Percentiles rank a stretch among this genome's conserved stretches.
These are phyloP conservation scores for Dendrothele bispora DNA, from an alignment of 768 basidiomycete species.

Conservation along the genomic window DNA sequence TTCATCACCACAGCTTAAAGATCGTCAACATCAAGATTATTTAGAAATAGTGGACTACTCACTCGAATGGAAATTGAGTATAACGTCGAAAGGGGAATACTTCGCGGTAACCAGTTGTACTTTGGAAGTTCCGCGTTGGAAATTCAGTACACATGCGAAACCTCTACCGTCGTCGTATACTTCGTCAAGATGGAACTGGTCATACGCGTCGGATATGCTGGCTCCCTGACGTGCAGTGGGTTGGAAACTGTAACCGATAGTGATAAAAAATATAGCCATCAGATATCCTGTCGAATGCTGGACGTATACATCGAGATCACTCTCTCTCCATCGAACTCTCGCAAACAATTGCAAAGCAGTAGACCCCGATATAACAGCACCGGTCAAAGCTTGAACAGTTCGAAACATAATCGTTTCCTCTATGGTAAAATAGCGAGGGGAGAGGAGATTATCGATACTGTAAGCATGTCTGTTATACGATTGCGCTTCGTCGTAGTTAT, in stretches of 20 bases:
- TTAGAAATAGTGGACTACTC: neutral
- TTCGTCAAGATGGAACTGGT: neutral
- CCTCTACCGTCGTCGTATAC: neutral
- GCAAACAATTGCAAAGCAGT: slow-evolving; percentile 42
- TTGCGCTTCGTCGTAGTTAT: neutral
- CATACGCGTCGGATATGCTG: neutral
- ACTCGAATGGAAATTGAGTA: slow-evolving; percentile 7
- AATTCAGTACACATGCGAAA: slow-evolving; percentile 1
- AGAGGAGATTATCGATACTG: neutral
- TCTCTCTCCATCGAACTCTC: slow-evolving; percentile 29
- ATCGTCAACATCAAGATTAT: neutral
- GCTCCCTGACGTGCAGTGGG: neutral
- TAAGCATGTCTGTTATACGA: neutral
- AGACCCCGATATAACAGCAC: slow-evolving; percentile 39
- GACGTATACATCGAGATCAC: slow-evolving; percentile 40
- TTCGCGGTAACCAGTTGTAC: slow-evolving; percentile 2
- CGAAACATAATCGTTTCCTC: slow-evolving; percentile 26
- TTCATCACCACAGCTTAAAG: neutral
- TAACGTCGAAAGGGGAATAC: neutral
- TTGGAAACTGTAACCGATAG: neutral
- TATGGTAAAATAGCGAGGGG: neutral
- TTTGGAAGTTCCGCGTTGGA: neutral
- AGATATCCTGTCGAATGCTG: slow-evolving; percentile 8
- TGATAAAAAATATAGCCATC: neutral
- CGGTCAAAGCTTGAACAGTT: slow-evolving; percentile 34